Evolutionary conservation across 148 eudicot species (phyloP).

Genomic region (Silene latifolia): DNA sequence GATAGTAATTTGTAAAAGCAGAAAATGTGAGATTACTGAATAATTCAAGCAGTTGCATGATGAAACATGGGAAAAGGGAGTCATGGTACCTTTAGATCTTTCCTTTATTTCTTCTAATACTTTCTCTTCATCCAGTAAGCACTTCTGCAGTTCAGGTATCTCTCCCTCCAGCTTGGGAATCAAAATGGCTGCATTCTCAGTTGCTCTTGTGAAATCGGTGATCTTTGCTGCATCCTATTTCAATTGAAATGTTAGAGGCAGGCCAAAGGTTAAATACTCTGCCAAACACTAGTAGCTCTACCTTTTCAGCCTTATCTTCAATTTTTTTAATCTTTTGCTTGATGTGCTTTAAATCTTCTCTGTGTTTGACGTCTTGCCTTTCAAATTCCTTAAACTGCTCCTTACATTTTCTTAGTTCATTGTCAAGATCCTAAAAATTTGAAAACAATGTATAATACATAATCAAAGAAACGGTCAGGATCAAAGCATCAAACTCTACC

Average conservation of each 20-base stretch:
- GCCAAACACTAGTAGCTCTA: conserved; percentile 19
- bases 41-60: conserved; percentile 1
- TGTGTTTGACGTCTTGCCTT: conserved; percentile 83
- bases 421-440: conserved; percentile 67
- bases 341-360: conserved; percentile 80
- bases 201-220: conserved; percentile 47
- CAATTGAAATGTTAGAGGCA: conserved; percentile 23
- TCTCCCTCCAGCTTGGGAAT: conserved; percentile 79
- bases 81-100: conserved; percentile 57
- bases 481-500: background rate
- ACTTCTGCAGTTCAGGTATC: conserved; percentile 65
- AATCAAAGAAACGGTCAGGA: background rate
- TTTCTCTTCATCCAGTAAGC: conserved; percentile 69
- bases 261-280: conserved; percentile 10
- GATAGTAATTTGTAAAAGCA: background rate
- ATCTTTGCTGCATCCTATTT: conserved; percentile 69
- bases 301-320: conserved; percentile 84
- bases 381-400: conserved; percentile 94
- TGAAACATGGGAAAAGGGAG: background rate
- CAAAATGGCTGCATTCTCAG: conserved; percentile 54
- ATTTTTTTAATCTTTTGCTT: conserved; percentile 89
- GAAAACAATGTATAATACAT: conserved; percentile 16
- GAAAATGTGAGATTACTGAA: background rate
- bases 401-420: conserved; percentile 50
- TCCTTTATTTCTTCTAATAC: conserved; percentile 73